A percentile compares a stretch with the other conserved stretches of the same genome.
These are phyloP conservation scores for Neocatenulostroma microsporum DNA, from an alignment of 2,329 filamentous ascomycete genomes.

Conservation along the genomic window DNA sequence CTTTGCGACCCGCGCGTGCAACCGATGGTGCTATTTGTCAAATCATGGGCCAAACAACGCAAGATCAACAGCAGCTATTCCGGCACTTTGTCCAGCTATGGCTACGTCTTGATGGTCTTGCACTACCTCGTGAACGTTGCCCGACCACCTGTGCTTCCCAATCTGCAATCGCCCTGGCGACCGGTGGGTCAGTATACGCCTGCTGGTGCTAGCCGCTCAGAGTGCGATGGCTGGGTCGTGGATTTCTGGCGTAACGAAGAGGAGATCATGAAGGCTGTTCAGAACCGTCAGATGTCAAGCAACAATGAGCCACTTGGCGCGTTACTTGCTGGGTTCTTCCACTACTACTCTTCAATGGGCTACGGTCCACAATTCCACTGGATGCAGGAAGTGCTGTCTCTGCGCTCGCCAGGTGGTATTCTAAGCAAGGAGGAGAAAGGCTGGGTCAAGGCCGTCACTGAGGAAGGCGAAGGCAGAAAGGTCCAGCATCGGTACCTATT, in stretches of 20 bases:
- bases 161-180: constrained; percentile 58
- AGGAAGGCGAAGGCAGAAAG: constrained; percentile 50
- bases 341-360: constrained; percentile 61
- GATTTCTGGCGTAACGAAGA: constrained; percentile 71
- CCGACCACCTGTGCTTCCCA: constrained; percentile 72
- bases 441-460: constrained; percentile 75
- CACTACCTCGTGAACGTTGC: constrained; percentile 83
- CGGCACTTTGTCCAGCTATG: constrained; percentile 81
- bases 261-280: constrained; percentile 57
- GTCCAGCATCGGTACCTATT: constrained; percentile 75
- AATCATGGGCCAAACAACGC: constrained; percentile 79
- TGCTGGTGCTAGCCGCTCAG: constrained; percentile 16
- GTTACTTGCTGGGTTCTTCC: constrained; percentile 76
- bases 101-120: constrained; percentile 85
- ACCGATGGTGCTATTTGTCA: constrained; percentile 75
- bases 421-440: constrained; percentile 68
- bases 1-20: constrained; percentile 69
- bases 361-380: constrained; percentile 65
- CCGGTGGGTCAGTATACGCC: constrained; percentile 29
- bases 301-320: constrained; percentile 64
- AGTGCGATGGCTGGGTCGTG: constrained; percentile 54
- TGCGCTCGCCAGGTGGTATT: constrained; percentile 62
- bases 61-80: constrained; percentile 82
- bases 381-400: constrained; percentile 69
- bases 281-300: constrained; percentile 51